These are phyloP conservation scores for Ceraceosorus guamensis DNA, from an alignment of 1,284 basidiomycete genomes.

Conservation along the genomic window DNA sequence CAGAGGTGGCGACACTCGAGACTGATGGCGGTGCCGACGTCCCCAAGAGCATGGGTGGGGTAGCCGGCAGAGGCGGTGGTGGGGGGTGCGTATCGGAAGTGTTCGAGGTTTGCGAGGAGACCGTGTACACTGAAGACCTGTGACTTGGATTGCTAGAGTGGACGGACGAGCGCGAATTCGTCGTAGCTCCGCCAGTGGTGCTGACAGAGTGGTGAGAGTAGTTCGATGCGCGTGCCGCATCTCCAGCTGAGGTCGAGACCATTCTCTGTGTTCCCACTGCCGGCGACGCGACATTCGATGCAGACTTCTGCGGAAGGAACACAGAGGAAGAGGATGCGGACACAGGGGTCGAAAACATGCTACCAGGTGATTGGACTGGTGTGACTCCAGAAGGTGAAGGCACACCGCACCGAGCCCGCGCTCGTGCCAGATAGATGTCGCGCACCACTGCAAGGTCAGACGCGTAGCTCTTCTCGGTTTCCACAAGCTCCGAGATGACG, in stretches of 20 bases:
- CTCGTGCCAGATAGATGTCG: conserved; percentile 61
- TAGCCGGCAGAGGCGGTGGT: conserved; percentile 7
- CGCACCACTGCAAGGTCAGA: conserved; percentile 76
- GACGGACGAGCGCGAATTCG: conserved; percentile 16
- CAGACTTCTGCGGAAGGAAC: background rate
- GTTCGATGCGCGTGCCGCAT: background rate
- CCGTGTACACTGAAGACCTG: conserved; percentile 35
- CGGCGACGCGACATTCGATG: too few relatives aligned
- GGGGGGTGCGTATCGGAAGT: conserved; percentile 19
- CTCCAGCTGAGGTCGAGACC: background rate
- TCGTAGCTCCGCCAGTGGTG: conserved; percentile 10
- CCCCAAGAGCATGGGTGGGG: conserved; percentile 4
- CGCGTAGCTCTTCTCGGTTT: conserved; percentile 77
- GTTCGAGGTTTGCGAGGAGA: conserved; percentile 37
- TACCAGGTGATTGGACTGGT: conserved; percentile 17
- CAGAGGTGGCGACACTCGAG: conserved; percentile 1
- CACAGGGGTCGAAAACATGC: conserved; percentile 16
- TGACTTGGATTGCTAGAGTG: conserved; percentile 33
- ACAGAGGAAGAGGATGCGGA: conserved; percentile 17
- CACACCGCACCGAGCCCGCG: conserved; percentile 39
- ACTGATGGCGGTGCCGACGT: too few relatives aligned
- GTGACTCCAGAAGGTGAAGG: conserved; percentile 10
- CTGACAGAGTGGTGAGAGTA: background rate
- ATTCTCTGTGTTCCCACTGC: too few relatives aligned
- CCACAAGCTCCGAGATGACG: conserved; percentile 62